Percentiles rank a stretch among this genome's conserved stretches.
Conservation (phyloP, 441 rosid genomes). For the Croton setiger region DNA sequence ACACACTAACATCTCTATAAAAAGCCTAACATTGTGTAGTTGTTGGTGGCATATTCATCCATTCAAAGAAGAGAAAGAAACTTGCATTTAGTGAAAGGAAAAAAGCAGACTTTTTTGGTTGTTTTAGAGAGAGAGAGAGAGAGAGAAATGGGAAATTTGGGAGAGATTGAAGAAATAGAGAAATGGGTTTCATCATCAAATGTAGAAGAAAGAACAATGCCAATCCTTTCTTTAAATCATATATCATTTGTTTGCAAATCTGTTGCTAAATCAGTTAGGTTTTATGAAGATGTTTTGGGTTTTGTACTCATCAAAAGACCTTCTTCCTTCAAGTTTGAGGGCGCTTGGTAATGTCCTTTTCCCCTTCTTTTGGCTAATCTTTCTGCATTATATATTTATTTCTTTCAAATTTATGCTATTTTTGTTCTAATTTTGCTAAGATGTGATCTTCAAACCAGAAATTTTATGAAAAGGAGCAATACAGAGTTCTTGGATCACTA, state of each 20-base stretch:
- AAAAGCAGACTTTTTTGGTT: not conserved
- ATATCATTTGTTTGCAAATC: conserved; percentile 50
- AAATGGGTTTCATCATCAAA: conserved; percentile 14
- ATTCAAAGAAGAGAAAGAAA: not conserved
- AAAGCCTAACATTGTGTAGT: not conserved
- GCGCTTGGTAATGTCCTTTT: conserved; percentile 46
- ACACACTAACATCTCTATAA: not conserved
- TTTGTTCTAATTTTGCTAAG: not conserved
- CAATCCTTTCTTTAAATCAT: conserved; percentile 40
- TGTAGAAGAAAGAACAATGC: conserved; percentile 12
- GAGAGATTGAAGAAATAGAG: conserved; percentile 29
- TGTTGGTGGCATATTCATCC: not conserved
- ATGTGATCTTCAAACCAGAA: not conserved
- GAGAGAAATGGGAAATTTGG: conserved; percentile 29
- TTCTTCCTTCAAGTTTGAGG: conserved; percentile 58
- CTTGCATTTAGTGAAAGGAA: not conserved
- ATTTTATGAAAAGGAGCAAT: not conserved
- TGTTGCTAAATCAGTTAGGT: conserved; percentile 34
- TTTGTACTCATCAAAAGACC: conserved; percentile 57
- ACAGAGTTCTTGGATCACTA: too few relatives aligned
- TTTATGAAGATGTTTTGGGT: conserved; percentile 51
- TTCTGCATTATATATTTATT: not conserved
- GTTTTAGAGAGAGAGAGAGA: not conserved
- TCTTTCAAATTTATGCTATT: not conserved
- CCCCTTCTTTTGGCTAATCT: not conserved